These are phyloP conservation scores for Flaveria robusta DNA, from an alignment of 129 eudicot species.

Conservation along the genomic window DNA sequence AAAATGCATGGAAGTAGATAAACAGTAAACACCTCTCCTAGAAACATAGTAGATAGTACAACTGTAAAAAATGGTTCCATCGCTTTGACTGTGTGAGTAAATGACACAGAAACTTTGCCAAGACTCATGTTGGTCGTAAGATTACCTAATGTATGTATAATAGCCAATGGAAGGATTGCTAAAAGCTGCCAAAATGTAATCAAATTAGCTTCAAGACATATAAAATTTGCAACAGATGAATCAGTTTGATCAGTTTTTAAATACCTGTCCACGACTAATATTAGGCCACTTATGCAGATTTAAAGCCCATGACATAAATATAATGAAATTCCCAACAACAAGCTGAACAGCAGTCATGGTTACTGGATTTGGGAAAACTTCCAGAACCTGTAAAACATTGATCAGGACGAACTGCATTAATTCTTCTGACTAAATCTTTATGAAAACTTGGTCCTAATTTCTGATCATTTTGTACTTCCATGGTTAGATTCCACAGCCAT, in stretches of 20 bases:
- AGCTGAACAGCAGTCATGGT: constrained; percentile 78
- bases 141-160: constrained; percentile 81
- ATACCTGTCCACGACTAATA: constrained; percentile 80
- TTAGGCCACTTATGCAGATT: constrained; percentile 89
- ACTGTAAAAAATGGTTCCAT: constrained; percentile 92
- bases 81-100: constrained; percentile 85
- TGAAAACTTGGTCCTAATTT: not conserved
- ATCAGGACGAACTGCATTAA: constrained; percentile 12
- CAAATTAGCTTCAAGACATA: constrained; percentile 22
- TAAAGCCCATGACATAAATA: constrained; percentile 64
- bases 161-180: constrained; percentile 78
- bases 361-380: constrained; percentile 73
- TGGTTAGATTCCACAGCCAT: not conserved
- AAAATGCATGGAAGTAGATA: constrained; percentile 8
- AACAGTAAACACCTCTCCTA: constrained; percentile 64
- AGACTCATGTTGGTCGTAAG: constrained; percentile 85
- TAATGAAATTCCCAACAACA: constrained; percentile 71
- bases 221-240: not conserved
- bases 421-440: constrained; percentile 20
- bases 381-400: constrained; percentile 65
- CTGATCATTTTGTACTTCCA: not conserved
- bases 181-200: constrained; percentile 48
- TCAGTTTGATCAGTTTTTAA: not conserved
- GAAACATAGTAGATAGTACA: constrained; percentile 68
- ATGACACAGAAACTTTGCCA: constrained; percentile 85